A percentile compares a stretch with the other conserved stretches of the same genome.
phyloP scores from a whole-genome alignment of 2,329 filamentous ascomycete genomes.

The Catunica adiposa region DNA sequence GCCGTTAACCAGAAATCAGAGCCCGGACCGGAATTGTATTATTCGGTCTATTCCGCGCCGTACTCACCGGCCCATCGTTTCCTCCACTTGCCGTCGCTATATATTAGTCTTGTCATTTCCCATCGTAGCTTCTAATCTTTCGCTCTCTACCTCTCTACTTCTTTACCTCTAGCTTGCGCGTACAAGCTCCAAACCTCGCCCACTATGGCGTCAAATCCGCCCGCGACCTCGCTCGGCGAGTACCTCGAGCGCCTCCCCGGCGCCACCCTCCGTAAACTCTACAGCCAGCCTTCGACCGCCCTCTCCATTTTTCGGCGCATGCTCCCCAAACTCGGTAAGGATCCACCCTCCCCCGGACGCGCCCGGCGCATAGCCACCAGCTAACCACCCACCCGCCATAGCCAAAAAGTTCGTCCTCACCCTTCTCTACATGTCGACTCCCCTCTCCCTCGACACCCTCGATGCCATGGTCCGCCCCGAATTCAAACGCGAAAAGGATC shows the following conservation, averaged over 20 bases:
- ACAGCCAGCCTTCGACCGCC: slow-evolving; percentile 88
- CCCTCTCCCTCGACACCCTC: slow-evolving; percentile 63
- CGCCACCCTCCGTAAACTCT: slow-evolving; percentile 77
- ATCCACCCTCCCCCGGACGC: neutral
- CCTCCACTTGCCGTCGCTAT: no score
- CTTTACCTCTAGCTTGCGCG: neutral
- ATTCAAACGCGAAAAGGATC: slow-evolving; percentile 46
- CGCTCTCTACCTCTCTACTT: no score
- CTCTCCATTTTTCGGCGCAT: slow-evolving; percentile 95
- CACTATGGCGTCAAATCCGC: slow-evolving; percentile 30
- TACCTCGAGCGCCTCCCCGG: slow-evolving; percentile 86
- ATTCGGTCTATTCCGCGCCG: no score
- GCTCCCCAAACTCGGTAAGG: slow-evolving; percentile 68
- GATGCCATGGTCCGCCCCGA: slow-evolving; percentile 69
- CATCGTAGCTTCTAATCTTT: no score
- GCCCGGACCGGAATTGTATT: no score
- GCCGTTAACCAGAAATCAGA: no score
- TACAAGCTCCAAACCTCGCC: neutral
- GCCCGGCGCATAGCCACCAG: neutral
- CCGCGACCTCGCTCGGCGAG: slow-evolving; percentile 49
- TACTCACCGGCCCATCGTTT: no score
- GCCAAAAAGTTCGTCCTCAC: slow-evolving; percentile 95
- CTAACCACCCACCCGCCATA: slow-evolving; percentile 20
- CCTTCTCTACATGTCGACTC: slow-evolving; percentile 74
- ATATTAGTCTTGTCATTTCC: no score